Base-by-base conservation (phyloP, 768 basidiomycete species). In the Termitomyces eurrhizus region DNA sequence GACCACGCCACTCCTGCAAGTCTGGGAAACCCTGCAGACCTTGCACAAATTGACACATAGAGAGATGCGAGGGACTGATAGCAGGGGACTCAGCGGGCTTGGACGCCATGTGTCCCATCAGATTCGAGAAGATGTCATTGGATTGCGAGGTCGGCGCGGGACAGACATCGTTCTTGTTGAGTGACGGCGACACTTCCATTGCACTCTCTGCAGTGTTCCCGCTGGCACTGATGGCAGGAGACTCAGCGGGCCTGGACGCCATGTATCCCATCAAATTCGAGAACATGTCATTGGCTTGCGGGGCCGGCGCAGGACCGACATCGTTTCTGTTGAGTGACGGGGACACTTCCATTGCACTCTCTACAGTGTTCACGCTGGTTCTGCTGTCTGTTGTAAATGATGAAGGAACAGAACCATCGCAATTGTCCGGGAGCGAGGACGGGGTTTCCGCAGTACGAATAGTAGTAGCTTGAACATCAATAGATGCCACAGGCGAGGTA, bases 391-490 rank as follows among this genome's bases (percentile, higher is more conserved):
- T 12, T 18, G 35, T 11, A 33, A 32, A 55, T 1, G 45, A 49
- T 33, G 21, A 12, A 48, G 46, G 37, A 52, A 18, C 18, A 13
- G 48, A 42, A 35, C 24, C 46, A 14, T 26, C 32, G 29, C 13
- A 21, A 33, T 45, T 39, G 35, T 44, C 64, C 36, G 54, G 51
- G 49, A 59, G 55, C 13, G 62, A 62, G 1, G n/a, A 51, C 56
- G 45, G 56, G 12, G 29, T 70, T 72, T 37, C 77, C 60, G 7
- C 18, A 2, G 26, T 41, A 16, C 56, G 76, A 74, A 39, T 69
- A 14, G 63, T 59, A 16, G 68, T 62, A 21, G 21, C 21, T 29
- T 66, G 63, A 32, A 62, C 62, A 16, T 60, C 46, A 7, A 44
- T 18, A 1, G 59, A 24, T 12, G 56, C 24, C 57, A 44, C 42